Percentiles rank a stretch among this genome's conserved stretches.
Conservation (phyloP, 2,329 filamentous ascomycete genomes). For the Trichoderma hamatum region DNA sequence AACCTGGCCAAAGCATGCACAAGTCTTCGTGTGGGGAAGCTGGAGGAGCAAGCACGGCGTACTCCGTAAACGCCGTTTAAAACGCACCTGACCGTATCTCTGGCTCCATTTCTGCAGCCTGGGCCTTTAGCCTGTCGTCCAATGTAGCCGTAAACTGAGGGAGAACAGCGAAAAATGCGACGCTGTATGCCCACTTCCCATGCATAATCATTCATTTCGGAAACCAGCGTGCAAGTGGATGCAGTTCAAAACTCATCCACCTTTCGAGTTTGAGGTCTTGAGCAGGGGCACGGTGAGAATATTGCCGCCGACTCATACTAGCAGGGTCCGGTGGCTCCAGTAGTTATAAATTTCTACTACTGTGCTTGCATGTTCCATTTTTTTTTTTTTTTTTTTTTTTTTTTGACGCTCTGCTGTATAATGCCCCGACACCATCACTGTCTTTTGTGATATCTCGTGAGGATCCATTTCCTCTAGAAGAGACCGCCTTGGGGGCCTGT, state of each 20-base stretch:
- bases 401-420: neutral
- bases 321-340: constrained; percentile 1
- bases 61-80: constrained; percentile 21
- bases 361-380: neutral
- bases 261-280: neutral
- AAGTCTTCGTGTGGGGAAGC: constrained; percentile 1
- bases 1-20: neutral
- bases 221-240: constrained; percentile 12
- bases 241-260: neutral
- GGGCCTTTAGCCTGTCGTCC: constrained; percentile 12
- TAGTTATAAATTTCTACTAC: neutral
- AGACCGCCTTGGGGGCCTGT: neutral
- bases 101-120: constrained; percentile 6
- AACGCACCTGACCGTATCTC: constrained; percentile 17
- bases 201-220: constrained; percentile 14
- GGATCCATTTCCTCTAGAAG: neutral
- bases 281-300: constrained; percentile 1
- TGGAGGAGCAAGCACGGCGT: neutral
- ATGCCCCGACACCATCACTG: neutral
- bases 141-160: neutral
- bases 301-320: constrained; percentile 18
- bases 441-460: neutral
- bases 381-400: neutral
- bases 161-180: constrained; percentile 7
- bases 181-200: constrained; percentile 11